These are phyloP conservation scores for Metschnikowia drakensbergensis DNA, from an alignment of 805 yeast species.

Conservation along the genomic window DNA sequence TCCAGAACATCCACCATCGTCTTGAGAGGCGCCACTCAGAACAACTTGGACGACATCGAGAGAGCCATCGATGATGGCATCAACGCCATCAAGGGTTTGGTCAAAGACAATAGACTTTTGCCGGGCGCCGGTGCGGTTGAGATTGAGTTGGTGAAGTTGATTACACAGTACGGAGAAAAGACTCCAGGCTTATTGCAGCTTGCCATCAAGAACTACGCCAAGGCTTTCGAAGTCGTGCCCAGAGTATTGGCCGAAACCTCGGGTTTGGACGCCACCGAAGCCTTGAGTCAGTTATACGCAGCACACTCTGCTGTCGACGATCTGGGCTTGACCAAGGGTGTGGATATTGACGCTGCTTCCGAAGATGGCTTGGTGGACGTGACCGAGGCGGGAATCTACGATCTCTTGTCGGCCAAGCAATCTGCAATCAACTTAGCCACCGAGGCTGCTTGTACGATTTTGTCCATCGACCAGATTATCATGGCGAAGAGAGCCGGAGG, in stretches of 20 bases:
- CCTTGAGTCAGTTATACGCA: slow-evolving; percentile 84
- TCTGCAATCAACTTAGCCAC: slow-evolving; percentile 92
- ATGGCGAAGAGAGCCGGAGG: slow-evolving; percentile 99
- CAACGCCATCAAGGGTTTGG: slow-evolving; percentile 80
- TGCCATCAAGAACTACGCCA: slow-evolving; percentile 90
- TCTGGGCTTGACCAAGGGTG: slow-evolving; percentile 60
- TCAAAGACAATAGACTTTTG: slow-evolving; percentile 71
- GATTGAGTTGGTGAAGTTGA: slow-evolving; percentile 75
- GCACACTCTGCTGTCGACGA: slow-evolving; percentile 59
- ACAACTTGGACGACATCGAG: slow-evolving; percentile 88
- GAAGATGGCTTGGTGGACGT: slow-evolving; percentile 67
- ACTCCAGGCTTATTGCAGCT: slow-evolving; percentile 92
- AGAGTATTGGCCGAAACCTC: slow-evolving; percentile 91
- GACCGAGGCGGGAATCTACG: slow-evolving; percentile 65
- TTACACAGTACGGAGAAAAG: slow-evolving; percentile 83
- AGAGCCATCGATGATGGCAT: slow-evolving; percentile 98
- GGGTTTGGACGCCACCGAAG: slow-evolving; percentile 86
- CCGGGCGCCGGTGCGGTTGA: slow-evolving; percentile 98
- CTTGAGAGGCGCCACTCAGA: slow-evolving; percentile 94
- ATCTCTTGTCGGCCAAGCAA: slow-evolving; percentile 72
- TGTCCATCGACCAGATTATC: slow-evolving; percentile 93
- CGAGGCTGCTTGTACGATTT: slow-evolving; percentile 87
- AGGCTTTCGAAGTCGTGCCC: slow-evolving; percentile 93
- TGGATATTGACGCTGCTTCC: slow-evolving; percentile 65
- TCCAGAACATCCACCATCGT: slow-evolving; percentile 83